A percentile compares a stretch with the other conserved stretches of the same genome.
phyloP scores from a whole-genome alignment of 73 alveolate species.

The Blepharisma stoltei region DNA sequence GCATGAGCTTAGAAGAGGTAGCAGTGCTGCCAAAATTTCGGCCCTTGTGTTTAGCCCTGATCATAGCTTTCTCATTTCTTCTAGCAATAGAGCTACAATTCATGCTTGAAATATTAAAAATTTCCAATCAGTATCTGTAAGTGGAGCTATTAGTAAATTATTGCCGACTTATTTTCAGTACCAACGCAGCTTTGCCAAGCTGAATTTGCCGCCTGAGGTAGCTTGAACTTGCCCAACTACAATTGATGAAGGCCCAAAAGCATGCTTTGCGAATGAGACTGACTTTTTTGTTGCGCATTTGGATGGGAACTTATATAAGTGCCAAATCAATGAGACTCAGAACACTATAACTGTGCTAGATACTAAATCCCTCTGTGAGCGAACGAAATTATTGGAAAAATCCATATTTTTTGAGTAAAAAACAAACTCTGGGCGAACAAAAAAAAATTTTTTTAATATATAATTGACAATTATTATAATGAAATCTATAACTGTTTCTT shows the following conservation, averaged over 20 bases:
- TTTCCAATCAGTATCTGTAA: background rate
- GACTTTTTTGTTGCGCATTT: background rate
- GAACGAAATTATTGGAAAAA: no score
- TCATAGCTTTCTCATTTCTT: background rate
- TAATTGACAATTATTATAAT: no score
- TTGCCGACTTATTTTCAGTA: background rate
- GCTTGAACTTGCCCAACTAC: background rate
- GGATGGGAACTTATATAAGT: constrained; percentile 13
- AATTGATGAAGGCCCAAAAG: background rate
- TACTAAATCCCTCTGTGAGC: no score
- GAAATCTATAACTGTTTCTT: no score
- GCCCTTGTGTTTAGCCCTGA: constrained; percentile 1
- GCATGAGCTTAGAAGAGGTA: constrained; percentile 23
- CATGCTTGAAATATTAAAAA: background rate
- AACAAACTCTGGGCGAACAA: no score
- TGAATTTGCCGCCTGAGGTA: background rate
- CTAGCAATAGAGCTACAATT: background rate
- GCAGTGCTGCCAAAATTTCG: background rate
- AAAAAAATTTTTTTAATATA: no score
- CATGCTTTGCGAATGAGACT: background rate
- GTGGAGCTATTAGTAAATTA: background rate
- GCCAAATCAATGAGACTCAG: background rate
- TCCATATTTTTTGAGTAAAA: no score
- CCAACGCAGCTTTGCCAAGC: background rate
- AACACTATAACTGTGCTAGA: no score